Conservation (phyloP, 352 stramenopile genomes). For the Pythium myriotylum region DNA sequence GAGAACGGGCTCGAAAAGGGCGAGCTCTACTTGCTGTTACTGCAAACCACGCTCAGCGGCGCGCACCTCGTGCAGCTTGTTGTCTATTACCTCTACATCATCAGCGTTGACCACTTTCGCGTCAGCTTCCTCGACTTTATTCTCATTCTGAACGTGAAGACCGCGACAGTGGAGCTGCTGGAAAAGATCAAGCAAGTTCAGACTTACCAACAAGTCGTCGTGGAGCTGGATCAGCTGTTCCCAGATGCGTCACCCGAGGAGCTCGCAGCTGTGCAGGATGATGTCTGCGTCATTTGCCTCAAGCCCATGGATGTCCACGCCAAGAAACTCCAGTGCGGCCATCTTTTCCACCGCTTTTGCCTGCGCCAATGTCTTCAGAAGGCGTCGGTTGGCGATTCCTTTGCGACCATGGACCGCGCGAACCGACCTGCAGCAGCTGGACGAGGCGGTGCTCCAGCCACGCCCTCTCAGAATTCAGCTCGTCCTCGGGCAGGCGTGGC, state of each 20-base stretch:
- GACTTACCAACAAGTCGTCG: slow-evolving; percentile 68
- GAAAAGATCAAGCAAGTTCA: slow-evolving; percentile 73
- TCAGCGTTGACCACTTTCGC: slow-evolving; percentile 79
- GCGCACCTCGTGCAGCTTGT: slow-evolving; percentile 72
- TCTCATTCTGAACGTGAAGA: slow-evolving; percentile 83
- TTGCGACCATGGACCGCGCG: slow-evolving; percentile 36
- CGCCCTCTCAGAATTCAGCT: slow-evolving; percentile 3
- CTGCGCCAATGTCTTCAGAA: slow-evolving; percentile 78
- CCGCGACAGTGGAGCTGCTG: slow-evolving; percentile 62
- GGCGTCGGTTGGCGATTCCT: slow-evolving; percentile 58
- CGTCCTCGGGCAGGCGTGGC: slow-evolving; percentile 20
- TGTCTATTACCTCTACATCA: slow-evolving; percentile 81
- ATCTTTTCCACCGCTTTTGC: slow-evolving; percentile 75
- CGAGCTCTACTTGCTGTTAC: slow-evolving; percentile 64
- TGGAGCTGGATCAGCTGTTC: slow-evolving; percentile 71
- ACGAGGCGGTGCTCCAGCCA: neutral
- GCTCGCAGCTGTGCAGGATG: slow-evolving; percentile 57
- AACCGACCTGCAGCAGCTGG: neutral
- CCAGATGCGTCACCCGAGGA: slow-evolving; percentile 57
- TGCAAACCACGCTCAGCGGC: slow-evolving; percentile 64
- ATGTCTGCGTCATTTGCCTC: slow-evolving; percentile 84
- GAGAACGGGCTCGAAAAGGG: slow-evolving; percentile 53
- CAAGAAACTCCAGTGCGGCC: slow-evolving; percentile 75
- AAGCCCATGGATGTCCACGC: slow-evolving; percentile 67
- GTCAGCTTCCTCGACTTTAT: slow-evolving; percentile 82